Conservation (phyloP, 2,329 filamentous ascomycete species). For the Gremmenia infestans region DNA sequence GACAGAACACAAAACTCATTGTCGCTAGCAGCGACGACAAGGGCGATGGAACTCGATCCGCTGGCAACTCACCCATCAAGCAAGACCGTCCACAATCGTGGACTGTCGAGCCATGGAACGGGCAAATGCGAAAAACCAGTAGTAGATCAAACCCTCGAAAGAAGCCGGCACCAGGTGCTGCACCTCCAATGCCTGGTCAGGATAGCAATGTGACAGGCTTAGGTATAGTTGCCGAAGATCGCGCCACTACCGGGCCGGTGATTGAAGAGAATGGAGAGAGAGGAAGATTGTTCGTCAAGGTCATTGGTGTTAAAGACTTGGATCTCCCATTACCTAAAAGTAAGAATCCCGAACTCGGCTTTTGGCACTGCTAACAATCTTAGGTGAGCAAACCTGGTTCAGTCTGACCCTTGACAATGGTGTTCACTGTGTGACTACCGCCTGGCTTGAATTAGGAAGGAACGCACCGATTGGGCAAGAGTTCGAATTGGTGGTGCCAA, state of each 20-base stretch:
- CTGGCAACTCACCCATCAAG: constrained; percentile 66
- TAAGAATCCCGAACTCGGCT: constrained; percentile 42
- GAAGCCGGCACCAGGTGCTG: constrained; percentile 46
- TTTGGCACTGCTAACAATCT: constrained; percentile 13
- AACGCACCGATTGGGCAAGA: constrained; percentile 95
- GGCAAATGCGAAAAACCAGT: constrained; percentile 63
- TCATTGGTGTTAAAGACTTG: constrained; percentile 95
- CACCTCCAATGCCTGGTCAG: constrained; percentile 82
- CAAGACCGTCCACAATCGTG: constrained; percentile 82
- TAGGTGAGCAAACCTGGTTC: constrained; percentile 89
- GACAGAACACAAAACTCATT: constrained; percentile 96
- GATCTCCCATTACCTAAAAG: constrained; percentile 87
- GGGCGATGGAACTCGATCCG: constrained; percentile 53
- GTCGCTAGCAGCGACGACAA: constrained; percentile 76
- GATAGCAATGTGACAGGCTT: constrained; percentile 66
- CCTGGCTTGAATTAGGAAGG: constrained; percentile 87
- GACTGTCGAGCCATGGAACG: constrained; percentile 97
- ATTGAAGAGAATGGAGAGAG: constrained; percentile 79
- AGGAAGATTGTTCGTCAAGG: constrained; percentile 92
- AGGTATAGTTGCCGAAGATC: constrained; percentile 58
- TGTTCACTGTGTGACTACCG: constrained; percentile 93
- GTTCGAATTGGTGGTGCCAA: constrained; percentile 94
- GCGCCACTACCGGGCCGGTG: constrained; percentile 42
- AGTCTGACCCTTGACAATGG: constrained; percentile 97
- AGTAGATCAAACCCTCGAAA: constrained; percentile 43